Evolutionary conservation across 495 filamentous ascomycete genomes (phyloP), one percentile per base, ranked within the genome.

Genomic region (Aspergillus heteromorphus): DNA sequence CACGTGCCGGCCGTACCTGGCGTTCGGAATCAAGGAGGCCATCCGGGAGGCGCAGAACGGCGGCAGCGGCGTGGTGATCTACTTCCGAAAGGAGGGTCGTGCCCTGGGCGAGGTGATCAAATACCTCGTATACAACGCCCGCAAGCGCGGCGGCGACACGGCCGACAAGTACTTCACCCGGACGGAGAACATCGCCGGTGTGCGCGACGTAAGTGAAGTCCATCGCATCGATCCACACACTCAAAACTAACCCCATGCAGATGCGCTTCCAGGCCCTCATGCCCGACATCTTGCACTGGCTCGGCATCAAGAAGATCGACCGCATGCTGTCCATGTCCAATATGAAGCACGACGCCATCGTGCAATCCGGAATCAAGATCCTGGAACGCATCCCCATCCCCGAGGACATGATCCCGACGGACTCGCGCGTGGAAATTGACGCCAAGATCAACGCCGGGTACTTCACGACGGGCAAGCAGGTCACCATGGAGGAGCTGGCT

Each of bases 201-300:
- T 98, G 49, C 92, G 96, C 40, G 75, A 78, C 60, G 74, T 77
- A 66, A 47, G 68, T 40, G 18, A 9, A n/a, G n/a, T n/a, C n/a
- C n/a, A n/a, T n/a, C n/a, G n/a, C n/a, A 2, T 21, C 16, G 10
- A n/a, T 48, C 41, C 48, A n/a, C n/a, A 18, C 14, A 36, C 41
- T 49, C 14, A 56, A 30, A 0, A 19, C 51, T 54, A 31, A 54
- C n/a, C n/a, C n/a, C n/a, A n/a, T n/a, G n/a, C n/a, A 72, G 68
- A 98, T 98, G 93, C 85, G 93, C 54, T 98, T 98, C 79, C 93
- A 98, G 79, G 91, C 92, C n/a, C 77, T 98, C 53, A 98, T 98
- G 93, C 93, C 93, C 30, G 92, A 96, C 66, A 92, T 97, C 60
- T 82, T 98, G 41, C 93, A 98, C 72, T 98, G 93, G 93, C 82